phyloP scores from a whole-genome alignment of 2,329 filamentous ascomycete genomes.

The Venturiaceae sp. region DNA sequence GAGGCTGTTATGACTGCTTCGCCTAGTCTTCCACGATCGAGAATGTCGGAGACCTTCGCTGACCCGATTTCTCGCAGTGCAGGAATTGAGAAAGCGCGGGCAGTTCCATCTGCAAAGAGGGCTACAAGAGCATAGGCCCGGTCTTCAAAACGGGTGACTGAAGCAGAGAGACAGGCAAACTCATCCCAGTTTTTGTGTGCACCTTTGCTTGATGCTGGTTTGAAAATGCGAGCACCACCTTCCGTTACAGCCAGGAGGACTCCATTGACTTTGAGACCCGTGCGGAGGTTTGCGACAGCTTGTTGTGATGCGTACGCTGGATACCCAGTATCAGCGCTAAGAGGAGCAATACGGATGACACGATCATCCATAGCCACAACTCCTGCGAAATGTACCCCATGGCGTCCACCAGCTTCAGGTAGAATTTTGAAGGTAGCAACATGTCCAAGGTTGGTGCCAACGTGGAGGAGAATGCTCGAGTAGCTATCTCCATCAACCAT shows the following conservation, averaged over 20 bases:
- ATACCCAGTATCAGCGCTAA: conserved; percentile 67
- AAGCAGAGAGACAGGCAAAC: conserved; percentile 70
- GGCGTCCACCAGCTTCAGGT: conserved; percentile 59
- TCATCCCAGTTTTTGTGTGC: conserved; percentile 85
- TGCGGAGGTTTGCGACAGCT: conserved; percentile 66
- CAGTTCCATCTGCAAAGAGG: conserved; percentile 72
- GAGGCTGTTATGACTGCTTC: conserved; percentile 63
- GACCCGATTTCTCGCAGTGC: conserved; percentile 74
- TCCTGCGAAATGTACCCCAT: conserved; percentile 64
- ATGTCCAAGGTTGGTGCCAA: conserved; percentile 77
- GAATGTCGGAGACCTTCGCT: conserved; percentile 50
- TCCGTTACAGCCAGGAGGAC: conserved; percentile 67
- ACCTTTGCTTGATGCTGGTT: conserved; percentile 76
- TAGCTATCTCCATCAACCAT: conserved; percentile 90
- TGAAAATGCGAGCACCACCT: conserved; percentile 76
- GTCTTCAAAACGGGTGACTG: conserved; percentile 58
- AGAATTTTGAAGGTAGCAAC: conserved; percentile 85
- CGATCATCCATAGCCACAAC: conserved; percentile 53
- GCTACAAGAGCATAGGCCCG: conserved; percentile 65
- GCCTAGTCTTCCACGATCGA: conserved; percentile 64
- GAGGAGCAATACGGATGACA: conserved; percentile 68
- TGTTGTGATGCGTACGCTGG: conserved; percentile 66
- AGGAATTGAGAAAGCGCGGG: conserved; percentile 78
- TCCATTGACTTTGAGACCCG: conserved; percentile 65
- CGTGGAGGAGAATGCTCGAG: conserved; percentile 86